Percentiles rank a stretch among this genome's conserved stretches.
Conservation (phyloP, 805 yeast species). For the Maudiozyma barnettii region DNA sequence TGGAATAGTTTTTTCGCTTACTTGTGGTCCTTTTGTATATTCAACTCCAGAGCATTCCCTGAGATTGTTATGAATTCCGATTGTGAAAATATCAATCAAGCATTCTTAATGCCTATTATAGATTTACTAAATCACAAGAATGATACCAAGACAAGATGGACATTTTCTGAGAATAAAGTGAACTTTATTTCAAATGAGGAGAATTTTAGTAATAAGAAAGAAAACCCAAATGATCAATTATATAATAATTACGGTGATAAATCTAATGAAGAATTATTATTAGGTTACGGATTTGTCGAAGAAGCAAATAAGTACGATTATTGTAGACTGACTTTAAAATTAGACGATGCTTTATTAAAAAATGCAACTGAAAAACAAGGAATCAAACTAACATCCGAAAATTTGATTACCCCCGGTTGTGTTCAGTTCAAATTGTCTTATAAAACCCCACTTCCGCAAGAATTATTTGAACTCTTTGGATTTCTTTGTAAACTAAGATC, state of each 20-base stretch:
- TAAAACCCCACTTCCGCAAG: conserved; percentile 32
- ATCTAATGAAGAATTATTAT: conserved; percentile 70
- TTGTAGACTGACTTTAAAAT: conserved; percentile 50
- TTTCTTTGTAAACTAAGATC: conserved; percentile 40
- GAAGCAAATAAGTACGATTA: conserved; percentile 46
- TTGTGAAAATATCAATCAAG: conserved; percentile 34
- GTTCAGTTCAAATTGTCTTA: conserved; percentile 36
- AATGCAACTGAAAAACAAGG: conserved; percentile 30
- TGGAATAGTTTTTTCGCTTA: conserved; percentile 65
- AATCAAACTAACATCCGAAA: conserved; percentile 31
- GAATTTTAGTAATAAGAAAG: neutral
- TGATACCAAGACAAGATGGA: conserved; percentile 57
- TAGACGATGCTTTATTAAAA: conserved; percentile 28
- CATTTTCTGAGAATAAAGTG: conserved; percentile 25
- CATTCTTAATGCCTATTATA: conserved; percentile 67
- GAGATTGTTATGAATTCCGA: conserved; percentile 40
- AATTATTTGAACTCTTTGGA: conserved; percentile 45
- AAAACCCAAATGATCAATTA: conserved; percentile 39
- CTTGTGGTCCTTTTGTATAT: conserved; percentile 64
- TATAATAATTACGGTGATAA: conserved; percentile 83
- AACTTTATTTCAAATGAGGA: conserved; percentile 35
- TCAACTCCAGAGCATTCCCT: conserved; percentile 78
- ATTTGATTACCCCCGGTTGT: conserved; percentile 24
- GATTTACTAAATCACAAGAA: conserved; percentile 73
- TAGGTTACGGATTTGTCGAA: conserved; percentile 74